phyloP scores from a whole-genome alignment of 345 rosid species.

The Triadica sebifera region DNA sequence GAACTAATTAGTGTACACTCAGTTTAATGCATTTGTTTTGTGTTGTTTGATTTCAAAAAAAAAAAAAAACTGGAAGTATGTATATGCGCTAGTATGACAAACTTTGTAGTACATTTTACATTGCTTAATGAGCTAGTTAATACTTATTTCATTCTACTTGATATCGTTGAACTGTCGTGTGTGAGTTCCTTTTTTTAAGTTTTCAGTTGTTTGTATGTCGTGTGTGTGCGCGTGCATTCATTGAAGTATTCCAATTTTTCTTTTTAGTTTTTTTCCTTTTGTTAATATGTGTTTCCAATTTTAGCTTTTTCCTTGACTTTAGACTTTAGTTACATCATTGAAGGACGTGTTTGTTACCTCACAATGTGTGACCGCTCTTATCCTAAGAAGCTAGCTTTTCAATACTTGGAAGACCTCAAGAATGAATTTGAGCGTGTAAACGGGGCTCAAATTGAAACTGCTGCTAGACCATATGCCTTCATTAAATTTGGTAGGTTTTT shows the following conservation, averaged over 20 bases:
- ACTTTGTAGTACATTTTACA: not conserved
- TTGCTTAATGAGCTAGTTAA: not conserved
- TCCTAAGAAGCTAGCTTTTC: slow-evolving; percentile 95
- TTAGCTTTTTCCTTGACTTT: slow-evolving; percentile 50
- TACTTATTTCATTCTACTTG: not conserved
- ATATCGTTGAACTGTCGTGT: not conserved
- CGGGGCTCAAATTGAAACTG: slow-evolving; percentile 88
- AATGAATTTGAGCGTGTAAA: slow-evolving; percentile 95
- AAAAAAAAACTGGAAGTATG: not conserved
- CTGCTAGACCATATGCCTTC: slow-evolving; percentile 98
- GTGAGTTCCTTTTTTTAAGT: not conserved
- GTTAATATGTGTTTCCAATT: not conserved
- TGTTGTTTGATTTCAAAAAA: no score
- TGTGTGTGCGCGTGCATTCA: not conserved
- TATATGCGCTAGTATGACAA: not conserved
- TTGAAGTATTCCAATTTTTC: slow-evolving; percentile 4
- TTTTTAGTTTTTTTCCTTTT: not conserved
- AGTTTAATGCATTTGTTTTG: no score
- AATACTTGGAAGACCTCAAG: slow-evolving; percentile 92
- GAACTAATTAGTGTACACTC: not conserved
- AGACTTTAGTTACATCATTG: slow-evolving; percentile 76
- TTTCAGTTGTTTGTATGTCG: not conserved
- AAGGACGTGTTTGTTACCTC: slow-evolving; percentile 95
- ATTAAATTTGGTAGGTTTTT: slow-evolving; percentile 78
- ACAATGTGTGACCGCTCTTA: slow-evolving; percentile 97